Evolutionary conservation across 2,329 filamentous ascomycete species (phyloP), one percentile per base, ranked within the genome.

Genomic region (Penicillium sp.): DNA sequence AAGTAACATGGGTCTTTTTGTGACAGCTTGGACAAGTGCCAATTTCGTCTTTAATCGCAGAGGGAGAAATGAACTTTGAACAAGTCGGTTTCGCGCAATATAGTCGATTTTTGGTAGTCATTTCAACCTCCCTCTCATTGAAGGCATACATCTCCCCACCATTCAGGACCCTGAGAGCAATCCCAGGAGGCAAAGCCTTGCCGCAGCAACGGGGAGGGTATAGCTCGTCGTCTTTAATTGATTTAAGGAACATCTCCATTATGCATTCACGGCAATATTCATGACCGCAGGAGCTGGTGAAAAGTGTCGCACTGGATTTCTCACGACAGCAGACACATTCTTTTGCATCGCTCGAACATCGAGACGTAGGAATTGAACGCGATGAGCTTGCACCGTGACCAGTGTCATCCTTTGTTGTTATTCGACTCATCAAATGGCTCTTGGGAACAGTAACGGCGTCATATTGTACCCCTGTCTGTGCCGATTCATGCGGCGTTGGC

Each of bases 51-150:
- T 55, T 7, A n/a, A 65, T 63, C 0, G 50, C 29, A 10, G 54
- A 58, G 1, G 51, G 57, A 1, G 58, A 59, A n/a, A 67, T 67
- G 13, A 65, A 66, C 16, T 53, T 61, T 3, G 65, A 66, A 27
- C 64, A 66, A 1, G 50, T 65, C 13, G 61, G 57, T 1, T 63
- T 57, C 1, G 60, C 59, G 11, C 65, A 67, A 46, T 67, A 67
- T 4, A 67, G 10, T n/a, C 56, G 56, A 21, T 62, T 57, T 21
- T 62, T 55, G 1, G 57, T 31, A 1, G 58, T 52, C 29, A 51
- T 61, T 56, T 65, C 62, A 5, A 62, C 42, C 2, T 53, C 58
- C 29, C 56, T 58, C 42, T 64, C 53, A 2, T 44, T 24, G 33
- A 63, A 67, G 3, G 10, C 16, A 2, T 33, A 29, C n/a, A 65